Evolutionary conservation across 345 rosid genomes (phyloP), one percentile per base, ranked within the genome.

Genomic region (Populus simonii): DNA sequence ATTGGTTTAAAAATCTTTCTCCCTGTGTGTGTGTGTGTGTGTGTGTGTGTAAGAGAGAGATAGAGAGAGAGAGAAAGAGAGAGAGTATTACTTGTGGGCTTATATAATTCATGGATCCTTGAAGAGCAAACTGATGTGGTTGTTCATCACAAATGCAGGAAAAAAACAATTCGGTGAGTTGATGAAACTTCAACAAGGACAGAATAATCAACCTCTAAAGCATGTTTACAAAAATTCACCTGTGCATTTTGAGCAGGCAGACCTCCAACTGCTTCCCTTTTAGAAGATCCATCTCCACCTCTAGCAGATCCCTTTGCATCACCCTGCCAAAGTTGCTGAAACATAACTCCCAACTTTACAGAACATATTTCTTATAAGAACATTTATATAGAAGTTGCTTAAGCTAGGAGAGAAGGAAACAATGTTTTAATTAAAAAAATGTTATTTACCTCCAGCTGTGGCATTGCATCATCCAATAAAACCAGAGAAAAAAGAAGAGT

Each of bases 291-390:
- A 51, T 92, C 93, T 71, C 92, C 93, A 73, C 83, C 86, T 82
- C 92, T 87, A 43, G 85, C 89, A 39, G 93, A 86, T 80, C 93
- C 96, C 78, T 88, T 92, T 66, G 87, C 79, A 80, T 92, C 96
- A 20, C 96, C 96, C 93, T 92, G 82, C 61, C 76, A 78, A 51
- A 59, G 69, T 73, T 70, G 71, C 71, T 27, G 57, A 77, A 72
- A 35, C 41, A 51, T 59, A 76, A 80, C 12, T 66, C 45, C 63
- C 10, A 49, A 53, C 63, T 73, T 39, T 3, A 59, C 16, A 61
- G 31, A 53, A 38, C 10, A 43, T 23, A 1, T 23, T 59, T 59
- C 16, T 59, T 59, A 11, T 3, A 59, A 4, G n/a, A 23, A 59
- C 11, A 23, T n/a, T 59, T 25, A 59, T 3, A 23, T n/a, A 59